Evolutionary conservation across 352 stramenopile species (phyloP).

Genomic region (Peronospora belbahrii): DNA sequence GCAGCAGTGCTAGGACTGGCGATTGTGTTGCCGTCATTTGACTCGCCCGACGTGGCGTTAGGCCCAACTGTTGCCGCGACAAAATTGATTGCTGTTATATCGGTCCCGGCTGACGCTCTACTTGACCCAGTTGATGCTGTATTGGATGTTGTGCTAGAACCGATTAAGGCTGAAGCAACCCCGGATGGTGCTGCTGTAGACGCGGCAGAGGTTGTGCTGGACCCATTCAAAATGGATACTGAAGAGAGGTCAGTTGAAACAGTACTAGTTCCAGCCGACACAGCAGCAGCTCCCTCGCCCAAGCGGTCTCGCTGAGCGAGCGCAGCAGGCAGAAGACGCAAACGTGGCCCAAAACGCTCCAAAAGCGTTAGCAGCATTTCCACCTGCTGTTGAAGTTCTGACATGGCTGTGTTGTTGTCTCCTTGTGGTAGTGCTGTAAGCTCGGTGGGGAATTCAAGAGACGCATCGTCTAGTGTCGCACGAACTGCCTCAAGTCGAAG

Average conservation of each 20-base stretch:
- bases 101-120: neutral
- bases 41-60: neutral
- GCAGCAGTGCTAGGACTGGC: neutral
- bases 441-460: slow-evolving; percentile 22
- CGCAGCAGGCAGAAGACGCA: slow-evolving; percentile 40
- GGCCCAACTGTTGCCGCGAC: neutral
- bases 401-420: slow-evolving; percentile 15
- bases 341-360: slow-evolving; percentile 35
- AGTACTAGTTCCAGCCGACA: neutral
- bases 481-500: slow-evolving; percentile 33
- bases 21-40: neutral
- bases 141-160: neutral
- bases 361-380: slow-evolving; percentile 39
- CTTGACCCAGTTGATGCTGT: neutral
- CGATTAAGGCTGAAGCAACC: neutral
- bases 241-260: neutral
- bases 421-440: slow-evolving; percentile 14
- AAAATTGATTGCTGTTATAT: neutral
- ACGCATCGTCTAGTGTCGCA: slow-evolving; percentile 34
- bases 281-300: neutral
- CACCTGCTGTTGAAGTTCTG: slow-evolving; percentile 45
- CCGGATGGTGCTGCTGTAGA: neutral
- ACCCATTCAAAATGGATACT: neutral
- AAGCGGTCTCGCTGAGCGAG: slow-evolving; percentile 31
- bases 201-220: neutral